These are phyloP conservation scores for Mortierella sp. DNA, from an alignment of 371 early-diverging fungal genomes.

Conservation along the genomic window DNA sequence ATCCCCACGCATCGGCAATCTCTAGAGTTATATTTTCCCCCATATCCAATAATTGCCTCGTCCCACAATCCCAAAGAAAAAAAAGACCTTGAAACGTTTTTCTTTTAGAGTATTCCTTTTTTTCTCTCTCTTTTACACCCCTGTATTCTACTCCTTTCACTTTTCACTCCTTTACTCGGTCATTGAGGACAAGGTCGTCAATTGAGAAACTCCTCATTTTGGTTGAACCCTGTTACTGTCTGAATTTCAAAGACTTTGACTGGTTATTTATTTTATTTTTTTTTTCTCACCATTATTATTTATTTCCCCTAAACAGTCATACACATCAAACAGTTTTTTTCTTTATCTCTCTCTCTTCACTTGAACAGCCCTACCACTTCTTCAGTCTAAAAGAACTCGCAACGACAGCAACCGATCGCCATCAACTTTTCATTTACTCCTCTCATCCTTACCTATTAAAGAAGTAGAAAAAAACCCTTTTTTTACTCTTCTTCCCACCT, in stretches of 20 bases:
- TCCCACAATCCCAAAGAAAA: too few relatives aligned
- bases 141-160: background rate
- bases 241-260: slow-evolving; percentile 1
- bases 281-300: background rate
- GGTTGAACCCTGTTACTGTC: background rate
- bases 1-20: background rate
- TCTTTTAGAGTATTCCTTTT: background rate
- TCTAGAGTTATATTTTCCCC: background rate
- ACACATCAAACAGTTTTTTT: too few relatives aligned
- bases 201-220: too few relatives aligned
- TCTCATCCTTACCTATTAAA: too few relatives aligned
- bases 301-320: background rate
- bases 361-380: too few relatives aligned
- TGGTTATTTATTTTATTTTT: slow-evolving; percentile 1
- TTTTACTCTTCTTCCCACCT: background rate
- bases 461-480: slow-evolving; percentile 8
- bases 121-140: background rate
- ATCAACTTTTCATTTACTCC: too few relatives aligned
- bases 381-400: background rate
- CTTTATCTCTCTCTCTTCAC: background rate
- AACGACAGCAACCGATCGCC: background rate
- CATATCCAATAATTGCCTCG: background rate
- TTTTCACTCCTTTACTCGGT: too few relatives aligned
- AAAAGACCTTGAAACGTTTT: background rate
- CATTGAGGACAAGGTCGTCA: too few relatives aligned